Conservation (phyloP, 73 alveolate species). For the Urostyla sp. region DNA sequence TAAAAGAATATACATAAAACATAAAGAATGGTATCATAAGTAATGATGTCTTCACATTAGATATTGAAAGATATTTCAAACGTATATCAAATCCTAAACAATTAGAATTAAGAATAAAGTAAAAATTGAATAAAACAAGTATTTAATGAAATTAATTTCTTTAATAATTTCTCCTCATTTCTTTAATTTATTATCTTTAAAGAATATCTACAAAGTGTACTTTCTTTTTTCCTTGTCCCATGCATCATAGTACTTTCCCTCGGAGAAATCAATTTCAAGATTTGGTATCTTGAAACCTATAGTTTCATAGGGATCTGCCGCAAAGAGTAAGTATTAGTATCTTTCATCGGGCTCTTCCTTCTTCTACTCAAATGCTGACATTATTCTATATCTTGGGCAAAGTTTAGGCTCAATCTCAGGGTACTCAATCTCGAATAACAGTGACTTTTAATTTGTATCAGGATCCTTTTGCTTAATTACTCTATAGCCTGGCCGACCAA, state of each 20-base stretch:
- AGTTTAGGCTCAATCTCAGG: slow-evolving; percentile 88
- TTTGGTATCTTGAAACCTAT: slow-evolving; percentile 95
- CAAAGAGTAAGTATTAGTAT: slow-evolving; percentile 97
- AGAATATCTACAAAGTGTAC: slow-evolving; percentile 63
- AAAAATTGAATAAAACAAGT: neutral
- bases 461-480: slow-evolving; percentile 97
- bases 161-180: neutral
- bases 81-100: too few species aligned
- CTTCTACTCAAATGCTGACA: slow-evolving; percentile 97
- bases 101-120: slow-evolving; percentile 16
- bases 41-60: slow-evolving; percentile 28
- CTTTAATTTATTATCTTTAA: slow-evolving; percentile 41
- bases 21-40: slow-evolving; percentile 37
- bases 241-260: slow-evolving; percentile 86
- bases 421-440: slow-evolving; percentile 97
- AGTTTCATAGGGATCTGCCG: slow-evolving; percentile 99
- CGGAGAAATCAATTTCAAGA: slow-evolving; percentile 77
- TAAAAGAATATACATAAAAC: slow-evolving; percentile 12
- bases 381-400: slow-evolving; percentile 96
- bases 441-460: slow-evolving; percentile 91
- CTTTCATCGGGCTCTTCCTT: slow-evolving; percentile 87
- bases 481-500: slow-evolving; percentile 99
- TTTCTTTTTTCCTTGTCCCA: slow-evolving; percentile 89
- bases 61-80: slow-evolving; percentile 20
- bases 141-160: slow-evolving; percentile 3